These are phyloP conservation scores for Coriaria nepalensis DNA, from an alignment of 306 rosid species.

Conservation along the genomic window DNA sequence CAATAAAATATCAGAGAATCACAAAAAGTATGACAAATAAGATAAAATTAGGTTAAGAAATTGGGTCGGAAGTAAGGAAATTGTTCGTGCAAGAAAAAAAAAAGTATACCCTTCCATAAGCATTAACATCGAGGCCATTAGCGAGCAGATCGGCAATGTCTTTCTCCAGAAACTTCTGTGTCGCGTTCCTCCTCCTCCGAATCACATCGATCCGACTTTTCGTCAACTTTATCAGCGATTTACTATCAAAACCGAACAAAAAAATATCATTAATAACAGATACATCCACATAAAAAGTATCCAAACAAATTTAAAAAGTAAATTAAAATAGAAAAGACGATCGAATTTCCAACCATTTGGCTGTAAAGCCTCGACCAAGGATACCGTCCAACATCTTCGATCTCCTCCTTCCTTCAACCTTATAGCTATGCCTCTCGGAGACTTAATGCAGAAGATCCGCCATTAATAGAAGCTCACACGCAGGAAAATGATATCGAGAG, in stretches of 20 bases:
- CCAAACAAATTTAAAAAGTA: not conserved
- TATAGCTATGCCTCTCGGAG: conserved; percentile 15
- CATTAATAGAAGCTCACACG: conserved; percentile 16
- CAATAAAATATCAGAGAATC: too few species aligned
- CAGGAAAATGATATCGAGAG: not conserved
- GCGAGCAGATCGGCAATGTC: conserved; percentile 80
- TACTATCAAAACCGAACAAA: conserved; percentile 27
- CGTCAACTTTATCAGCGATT: conserved; percentile 64
- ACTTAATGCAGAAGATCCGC: conserved; percentile 14
- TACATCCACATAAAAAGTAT: not conserved
- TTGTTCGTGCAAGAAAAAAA: not conserved
- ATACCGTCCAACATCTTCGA: conserved; percentile 66
- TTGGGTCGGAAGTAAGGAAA: conserved; percentile 5
- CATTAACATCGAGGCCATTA: conserved; percentile 66
- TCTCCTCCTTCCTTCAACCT: conserved; percentile 15
- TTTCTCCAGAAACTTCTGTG: conserved; percentile 77
- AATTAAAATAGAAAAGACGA: conserved; percentile 5
- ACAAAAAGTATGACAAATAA: too few species aligned
- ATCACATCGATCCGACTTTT: conserved; percentile 88
- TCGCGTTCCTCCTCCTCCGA: conserved; percentile 83
- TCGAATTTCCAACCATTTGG: conserved; percentile 55
- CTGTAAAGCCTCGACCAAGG: conserved; percentile 72
- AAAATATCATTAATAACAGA: not conserved
- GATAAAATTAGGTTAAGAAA: not conserved
- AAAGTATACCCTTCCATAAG: conserved; percentile 63